Percentiles rank a stretch among this genome's conserved stretches.
Evolutionary conservation across 2,329 filamentous ascomycete species (phyloP).

Genomic region (Pseudopithomyces maydicus): DNA sequence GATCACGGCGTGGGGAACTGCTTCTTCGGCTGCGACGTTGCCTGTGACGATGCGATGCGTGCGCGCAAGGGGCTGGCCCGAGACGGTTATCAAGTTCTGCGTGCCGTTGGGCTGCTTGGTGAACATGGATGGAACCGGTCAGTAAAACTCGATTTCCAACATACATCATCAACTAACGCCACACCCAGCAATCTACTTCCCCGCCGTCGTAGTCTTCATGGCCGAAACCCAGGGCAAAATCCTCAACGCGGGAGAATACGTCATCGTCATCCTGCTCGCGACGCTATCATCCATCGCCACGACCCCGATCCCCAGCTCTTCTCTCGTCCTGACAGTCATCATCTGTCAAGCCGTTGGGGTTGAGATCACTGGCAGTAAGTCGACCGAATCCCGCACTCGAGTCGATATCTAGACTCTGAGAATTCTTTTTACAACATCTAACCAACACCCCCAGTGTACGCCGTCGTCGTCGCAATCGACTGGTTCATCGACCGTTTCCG

Average conservation of each 20-base stretch:
- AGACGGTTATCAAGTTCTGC: slow-evolving; percentile 53
- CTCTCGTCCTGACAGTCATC: slow-evolving; percentile 59
- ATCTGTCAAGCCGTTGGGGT: slow-evolving; percentile 55
- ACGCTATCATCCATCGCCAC: slow-evolving; percentile 60
- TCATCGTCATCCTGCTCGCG: slow-evolving; percentile 56
- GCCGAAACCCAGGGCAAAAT: slow-evolving; percentile 56
- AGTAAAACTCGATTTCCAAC: not conserved
- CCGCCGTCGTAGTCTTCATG: slow-evolving; percentile 59
- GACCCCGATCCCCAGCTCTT: slow-evolving; percentile 59
- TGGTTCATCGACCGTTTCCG: slow-evolving; percentile 64
- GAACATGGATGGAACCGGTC: slow-evolving; percentile 35
- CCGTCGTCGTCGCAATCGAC: slow-evolving; percentile 59
- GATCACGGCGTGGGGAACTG: slow-evolving; percentile 61
- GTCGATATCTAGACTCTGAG: no score
- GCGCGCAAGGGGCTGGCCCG: slow-evolving; percentile 48
- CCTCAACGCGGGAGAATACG: slow-evolving; percentile 53
- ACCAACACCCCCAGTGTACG: slow-evolving; percentile 46
- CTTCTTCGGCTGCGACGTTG: slow-evolving; percentile 59
- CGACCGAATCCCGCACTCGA: slow-evolving; percentile 47
- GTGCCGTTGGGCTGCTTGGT: slow-evolving; percentile 53
- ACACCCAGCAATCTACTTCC: slow-evolving; percentile 58
- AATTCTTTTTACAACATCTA: no score
- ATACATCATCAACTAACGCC: not conserved
- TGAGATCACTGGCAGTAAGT: slow-evolving; percentile 17
- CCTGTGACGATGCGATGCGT: slow-evolving; percentile 55